Percentiles rank a stretch among this genome's conserved stretches.
These are phyloP conservation scores for Neonectria coccinea DNA, from an alignment of 2,329 filamentous ascomycete species.

Conservation along the genomic window DNA sequence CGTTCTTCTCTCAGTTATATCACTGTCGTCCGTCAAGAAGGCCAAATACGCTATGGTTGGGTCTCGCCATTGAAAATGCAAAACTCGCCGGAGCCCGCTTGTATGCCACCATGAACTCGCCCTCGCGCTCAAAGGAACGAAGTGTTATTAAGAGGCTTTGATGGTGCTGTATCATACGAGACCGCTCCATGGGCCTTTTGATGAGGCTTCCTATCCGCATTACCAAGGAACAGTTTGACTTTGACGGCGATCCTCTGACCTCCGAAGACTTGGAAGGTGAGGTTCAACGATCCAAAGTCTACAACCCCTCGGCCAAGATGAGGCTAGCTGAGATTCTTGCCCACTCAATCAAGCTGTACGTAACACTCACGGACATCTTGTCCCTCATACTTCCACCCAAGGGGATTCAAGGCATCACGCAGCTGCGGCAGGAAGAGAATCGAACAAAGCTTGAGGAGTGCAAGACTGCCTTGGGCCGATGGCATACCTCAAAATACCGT, in stretches of 20 bases:
- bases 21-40: conserved; percentile 5
- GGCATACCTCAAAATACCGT: conserved; percentile 5
- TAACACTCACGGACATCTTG: conserved; percentile 21
- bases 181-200: background rate
- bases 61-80: conserved; percentile 9
- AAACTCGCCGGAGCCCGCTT: background rate
- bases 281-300: conserved; percentile 20
- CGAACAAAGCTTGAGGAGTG: background rate
- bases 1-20: conserved; percentile 12
- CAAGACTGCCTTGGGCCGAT: background rate
- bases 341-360: conserved; percentile 9
- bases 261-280: conserved; percentile 19
- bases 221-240: conserved; percentile 7
- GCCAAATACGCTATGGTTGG: conserved; percentile 2
- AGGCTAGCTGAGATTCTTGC: conserved; percentile 13
- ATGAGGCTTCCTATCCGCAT: conserved; percentile 9
- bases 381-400: conserved; percentile 44
- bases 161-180: conserved; percentile 16
- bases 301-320: conserved; percentile 7
- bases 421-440: background rate
- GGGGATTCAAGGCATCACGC: conserved; percentile 33
- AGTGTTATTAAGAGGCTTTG: conserved; percentile 6
- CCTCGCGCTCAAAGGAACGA: background rate
- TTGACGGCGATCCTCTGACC: background rate
- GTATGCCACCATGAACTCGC: background rate